These are phyloP conservation scores for Fusarium ambrosium DNA, from an alignment of 2,329 filamentous ascomycete species.

Conservation along the genomic window DNA sequence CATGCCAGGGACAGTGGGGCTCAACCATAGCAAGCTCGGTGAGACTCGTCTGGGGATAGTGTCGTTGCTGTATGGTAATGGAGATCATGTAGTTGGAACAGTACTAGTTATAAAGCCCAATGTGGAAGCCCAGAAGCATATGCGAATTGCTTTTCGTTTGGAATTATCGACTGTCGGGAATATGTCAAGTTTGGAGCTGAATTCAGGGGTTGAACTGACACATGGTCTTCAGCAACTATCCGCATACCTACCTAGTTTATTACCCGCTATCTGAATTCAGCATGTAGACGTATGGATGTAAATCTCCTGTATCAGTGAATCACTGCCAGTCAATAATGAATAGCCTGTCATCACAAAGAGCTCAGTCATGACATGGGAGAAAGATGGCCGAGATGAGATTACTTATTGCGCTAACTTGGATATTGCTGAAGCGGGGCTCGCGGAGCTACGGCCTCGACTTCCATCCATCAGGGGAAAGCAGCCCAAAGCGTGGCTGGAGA, in stretches of 20 bases:
- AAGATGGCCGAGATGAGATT: not conserved
- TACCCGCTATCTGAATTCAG: not conserved
- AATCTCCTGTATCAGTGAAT: not conserved
- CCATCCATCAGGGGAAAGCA: conserved; percentile 44
- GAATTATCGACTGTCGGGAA: not conserved
- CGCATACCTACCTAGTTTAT: too few relatives aligned
- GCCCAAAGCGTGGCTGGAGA: conserved; percentile 45
- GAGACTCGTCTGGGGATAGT: conserved; percentile 44
- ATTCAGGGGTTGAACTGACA: not conserved
- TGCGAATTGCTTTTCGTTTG: not conserved
- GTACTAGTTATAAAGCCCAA: not conserved
- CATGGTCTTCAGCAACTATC: not conserved
- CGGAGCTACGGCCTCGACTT: conserved; percentile 18
- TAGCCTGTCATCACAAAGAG: not conserved
- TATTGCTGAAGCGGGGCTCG: conserved; percentile 47
- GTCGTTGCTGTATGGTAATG: not conserved
- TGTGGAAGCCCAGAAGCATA: not conserved
- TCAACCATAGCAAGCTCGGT: conserved; percentile 45
- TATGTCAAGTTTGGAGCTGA: not conserved
- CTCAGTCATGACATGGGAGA: not conserved
- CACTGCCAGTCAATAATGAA: not conserved
- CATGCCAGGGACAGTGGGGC: conserved; percentile 41
- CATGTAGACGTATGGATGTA: not conserved
- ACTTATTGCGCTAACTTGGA: conserved; percentile 46
- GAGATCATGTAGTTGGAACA: not conserved